Evolutionary conservation across 2,329 filamentous ascomycete genomes (phyloP).

Genomic region (Exophiala alcalophila): DNA sequence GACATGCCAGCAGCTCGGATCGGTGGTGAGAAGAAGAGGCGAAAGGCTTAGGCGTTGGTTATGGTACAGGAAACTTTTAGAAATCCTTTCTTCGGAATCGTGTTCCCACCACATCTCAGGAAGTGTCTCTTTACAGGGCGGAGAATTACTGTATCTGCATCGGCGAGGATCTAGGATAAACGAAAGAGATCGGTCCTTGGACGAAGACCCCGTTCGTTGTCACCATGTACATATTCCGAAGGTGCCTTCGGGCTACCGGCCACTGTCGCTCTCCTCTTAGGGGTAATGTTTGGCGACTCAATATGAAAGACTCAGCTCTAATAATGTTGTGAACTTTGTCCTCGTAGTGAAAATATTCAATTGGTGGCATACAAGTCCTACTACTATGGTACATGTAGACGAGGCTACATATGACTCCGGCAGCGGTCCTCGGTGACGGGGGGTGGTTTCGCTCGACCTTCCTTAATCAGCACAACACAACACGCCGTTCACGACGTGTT

Average conservation of each 20-base stretch:
- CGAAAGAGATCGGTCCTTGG: conserved; percentile 4
- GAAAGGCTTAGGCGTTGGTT: conserved; percentile 11
- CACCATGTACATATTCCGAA: conserved; percentile 12
- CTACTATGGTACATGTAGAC: no score
- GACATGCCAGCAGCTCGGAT: conserved; percentile 16
- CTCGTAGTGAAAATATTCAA: no score
- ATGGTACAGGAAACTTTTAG: conserved; percentile 8
- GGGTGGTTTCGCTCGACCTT: not conserved
- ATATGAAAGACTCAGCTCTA: conserved; percentile 25
- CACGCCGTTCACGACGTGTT: no score
- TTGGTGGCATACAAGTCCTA: no score
- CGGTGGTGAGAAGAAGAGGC: conserved; percentile 20
- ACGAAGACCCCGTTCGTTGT: not conserved
- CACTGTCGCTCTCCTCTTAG: conserved; percentile 7
- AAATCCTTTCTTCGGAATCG: conserved; percentile 7
- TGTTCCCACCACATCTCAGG: conserved; percentile 9
- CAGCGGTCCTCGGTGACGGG: no score
- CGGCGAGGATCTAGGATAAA: conserved; percentile 18
- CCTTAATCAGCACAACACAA: not conserved
- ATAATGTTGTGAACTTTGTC: not conserved
- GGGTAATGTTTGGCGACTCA: conserved; percentile 11
- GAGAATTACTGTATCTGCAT: conserved; percentile 6
- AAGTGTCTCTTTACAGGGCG: conserved; percentile 7
- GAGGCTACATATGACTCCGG: no score
- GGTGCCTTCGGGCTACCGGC: conserved; percentile 9